Conservation (phyloP, 164 flowering plant species). For the Umbilicus rupestris region DNA sequence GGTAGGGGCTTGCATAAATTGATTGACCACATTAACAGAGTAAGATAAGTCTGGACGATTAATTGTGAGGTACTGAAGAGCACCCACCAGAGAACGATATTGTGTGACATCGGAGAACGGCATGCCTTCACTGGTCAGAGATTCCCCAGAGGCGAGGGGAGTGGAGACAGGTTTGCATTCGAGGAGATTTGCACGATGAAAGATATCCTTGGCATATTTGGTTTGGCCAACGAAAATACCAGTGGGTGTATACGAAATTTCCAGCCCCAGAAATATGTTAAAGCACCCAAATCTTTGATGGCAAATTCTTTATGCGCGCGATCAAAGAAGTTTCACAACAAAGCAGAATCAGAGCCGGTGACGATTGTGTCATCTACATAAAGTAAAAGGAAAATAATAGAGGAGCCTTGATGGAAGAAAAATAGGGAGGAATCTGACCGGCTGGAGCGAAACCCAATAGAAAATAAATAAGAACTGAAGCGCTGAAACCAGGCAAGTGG, state of each 20-base stretch:
- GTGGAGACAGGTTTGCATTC: background rate
- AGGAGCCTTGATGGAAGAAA: background rate
- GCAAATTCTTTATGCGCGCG: too few relatives aligned
- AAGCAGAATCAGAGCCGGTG: too few relatives aligned
- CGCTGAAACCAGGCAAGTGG: background rate
- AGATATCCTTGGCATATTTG: background rate
- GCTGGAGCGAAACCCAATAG: background rate
- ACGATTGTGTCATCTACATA: too few relatives aligned
- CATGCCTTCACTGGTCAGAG: background rate
- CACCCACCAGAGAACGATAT: background rate
- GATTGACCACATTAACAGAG: too few relatives aligned
- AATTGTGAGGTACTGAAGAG: slow-evolving; percentile 9
- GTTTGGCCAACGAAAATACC: background rate
- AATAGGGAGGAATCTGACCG: background rate
- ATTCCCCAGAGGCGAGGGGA: background rate
- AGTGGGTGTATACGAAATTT: background rate
- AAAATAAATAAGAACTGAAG: too few relatives aligned
- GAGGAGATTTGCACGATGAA: background rate
- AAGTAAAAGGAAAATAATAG: background rate
- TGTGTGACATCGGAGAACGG: background rate
- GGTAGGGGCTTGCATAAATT: too few relatives aligned
- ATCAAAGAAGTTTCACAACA: too few relatives aligned
- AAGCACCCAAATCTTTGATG: too few relatives aligned
- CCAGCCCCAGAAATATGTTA: background rate
- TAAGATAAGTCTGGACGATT: too few relatives aligned